Evolutionary conservation across 176 grass and related monocot species (phyloP).

Genomic region (Phoenix dactylifera): DNA sequence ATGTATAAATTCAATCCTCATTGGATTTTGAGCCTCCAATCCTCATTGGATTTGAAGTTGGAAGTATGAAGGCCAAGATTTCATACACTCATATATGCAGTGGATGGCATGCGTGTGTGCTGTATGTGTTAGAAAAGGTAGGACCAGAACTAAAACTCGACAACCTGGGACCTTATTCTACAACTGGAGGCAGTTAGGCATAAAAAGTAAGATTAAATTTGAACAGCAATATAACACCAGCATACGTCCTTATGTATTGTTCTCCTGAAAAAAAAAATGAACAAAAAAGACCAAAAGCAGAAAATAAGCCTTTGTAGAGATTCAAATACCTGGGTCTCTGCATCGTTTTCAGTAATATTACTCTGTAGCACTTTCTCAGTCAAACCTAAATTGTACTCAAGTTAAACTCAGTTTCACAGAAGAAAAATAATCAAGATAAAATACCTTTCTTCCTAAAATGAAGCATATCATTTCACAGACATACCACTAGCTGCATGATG

Average conservation of each 20-base stretch:
- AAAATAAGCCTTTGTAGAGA: neutral
- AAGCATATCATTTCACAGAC: conserved; percentile 1
- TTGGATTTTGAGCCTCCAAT: too few species aligned
- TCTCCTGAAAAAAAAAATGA: neutral
- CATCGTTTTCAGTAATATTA: conserved; percentile 49
- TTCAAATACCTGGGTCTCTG: conserved; percentile 58
- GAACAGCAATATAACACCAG: too few species aligned
- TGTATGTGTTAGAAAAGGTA: too few species aligned
- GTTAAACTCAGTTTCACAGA: conserved; percentile 1
- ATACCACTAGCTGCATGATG: conserved; percentile 82
- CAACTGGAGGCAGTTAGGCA: too few species aligned
- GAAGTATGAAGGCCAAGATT: too few species aligned
- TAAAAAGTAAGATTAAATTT: too few species aligned
- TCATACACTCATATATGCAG: too few species aligned
- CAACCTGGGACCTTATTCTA: too few species aligned
- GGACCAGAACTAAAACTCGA: too few species aligned
- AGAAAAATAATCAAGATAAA: conserved; percentile 1
- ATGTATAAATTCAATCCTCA: too few species aligned
- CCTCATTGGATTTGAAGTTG: too few species aligned
- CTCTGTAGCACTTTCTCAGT: conserved; percentile 54
- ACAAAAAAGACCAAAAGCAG: neutral
- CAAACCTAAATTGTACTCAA: conserved; percentile 49
- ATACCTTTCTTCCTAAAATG: neutral
- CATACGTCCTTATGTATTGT: neutral
- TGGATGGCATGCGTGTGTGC: too few species aligned